Evolutionary conservation across 2,329 filamentous ascomycete genomes (phyloP).

Genomic region (Parascedosporium putredinis): DNA sequence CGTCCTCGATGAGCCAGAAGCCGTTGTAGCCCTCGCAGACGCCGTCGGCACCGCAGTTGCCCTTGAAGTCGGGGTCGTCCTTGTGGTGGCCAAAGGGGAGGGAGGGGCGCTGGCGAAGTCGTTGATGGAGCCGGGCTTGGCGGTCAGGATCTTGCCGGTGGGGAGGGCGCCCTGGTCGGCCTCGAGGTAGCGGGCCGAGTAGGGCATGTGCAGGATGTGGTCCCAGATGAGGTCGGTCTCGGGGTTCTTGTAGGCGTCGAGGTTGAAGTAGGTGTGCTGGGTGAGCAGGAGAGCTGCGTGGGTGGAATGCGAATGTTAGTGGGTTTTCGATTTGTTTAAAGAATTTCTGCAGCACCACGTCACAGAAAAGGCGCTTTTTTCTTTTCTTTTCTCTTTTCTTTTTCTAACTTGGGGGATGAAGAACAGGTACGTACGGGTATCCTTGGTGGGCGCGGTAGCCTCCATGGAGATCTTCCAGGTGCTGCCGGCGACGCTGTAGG

Average conservation of each 20-base stretch:
- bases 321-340: too few relatives aligned
- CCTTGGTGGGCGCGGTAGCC: conserved; percentile 39
- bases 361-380: neutral
- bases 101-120: conserved; percentile 54
- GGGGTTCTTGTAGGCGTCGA: conserved; percentile 53
- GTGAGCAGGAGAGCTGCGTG: conserved; percentile 48
- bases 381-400: too few relatives aligned
- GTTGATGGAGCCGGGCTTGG: conserved; percentile 45
- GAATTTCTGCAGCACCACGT: too few relatives aligned
- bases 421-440: conserved; percentile 27
- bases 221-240: conserved; percentile 45
- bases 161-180: conserved; percentile 47
- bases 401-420: too few relatives aligned
- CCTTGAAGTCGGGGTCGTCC: conserved; percentile 40
- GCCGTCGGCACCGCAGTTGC: conserved; percentile 51
- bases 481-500: conserved; percentile 47
- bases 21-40: conserved; percentile 67
- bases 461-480: conserved; percentile 51
- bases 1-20: conserved; percentile 35
- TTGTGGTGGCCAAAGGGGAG: conserved; percentile 50
- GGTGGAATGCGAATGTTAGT: too few relatives aligned
- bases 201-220: conserved; percentile 53
- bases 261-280: conserved; percentile 59
- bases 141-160: conserved; percentile 50
- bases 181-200: conserved; percentile 47